These are phyloP conservation scores for Echinochloa phyllopogon DNA, from an alignment of 176 grass and related monocot genomes.

Conservation along the genomic window DNA sequence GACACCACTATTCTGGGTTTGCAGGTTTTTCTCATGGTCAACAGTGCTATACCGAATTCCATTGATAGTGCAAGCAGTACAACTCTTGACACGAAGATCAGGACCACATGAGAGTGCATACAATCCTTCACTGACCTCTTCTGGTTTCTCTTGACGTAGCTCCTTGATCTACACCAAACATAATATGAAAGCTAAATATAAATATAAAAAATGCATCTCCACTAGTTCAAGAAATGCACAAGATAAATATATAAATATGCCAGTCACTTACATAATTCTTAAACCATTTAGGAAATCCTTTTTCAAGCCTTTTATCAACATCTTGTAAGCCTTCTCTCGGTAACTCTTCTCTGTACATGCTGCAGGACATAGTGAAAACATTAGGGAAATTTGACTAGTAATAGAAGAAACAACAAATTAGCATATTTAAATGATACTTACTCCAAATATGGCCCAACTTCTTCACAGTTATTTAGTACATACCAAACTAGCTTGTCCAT, in stretches of 20 bases:
- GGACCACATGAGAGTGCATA: neutral
- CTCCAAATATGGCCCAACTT: neutral
- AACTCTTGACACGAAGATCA: neutral
- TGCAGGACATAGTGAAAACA: too few relatives aligned
- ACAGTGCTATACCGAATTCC: neutral
- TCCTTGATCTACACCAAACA: neutral
- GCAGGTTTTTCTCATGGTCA: neutral
- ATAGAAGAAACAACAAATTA: too few relatives aligned
- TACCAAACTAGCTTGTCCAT: neutral
- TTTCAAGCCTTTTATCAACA: neutral
- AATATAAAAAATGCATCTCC: too few relatives aligned
- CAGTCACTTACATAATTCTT: neutral
- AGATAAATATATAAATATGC: neutral
- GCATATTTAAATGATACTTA: neutral
- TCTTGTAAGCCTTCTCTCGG: neutral
- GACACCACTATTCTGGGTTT: neutral
- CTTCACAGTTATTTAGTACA: neutral
- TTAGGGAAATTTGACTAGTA: too few relatives aligned
- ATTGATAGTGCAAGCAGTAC: neutral
- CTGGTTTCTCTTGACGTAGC: neutral
- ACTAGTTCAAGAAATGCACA: too few relatives aligned
- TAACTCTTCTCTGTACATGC: too few relatives aligned
- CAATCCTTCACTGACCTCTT: neutral
- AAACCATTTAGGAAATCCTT: neutral
- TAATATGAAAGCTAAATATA: too few relatives aligned